Base-by-base conservation (phyloP, 2,329 filamentous ascomycete species). In the Aspergillus sp. region DNA sequence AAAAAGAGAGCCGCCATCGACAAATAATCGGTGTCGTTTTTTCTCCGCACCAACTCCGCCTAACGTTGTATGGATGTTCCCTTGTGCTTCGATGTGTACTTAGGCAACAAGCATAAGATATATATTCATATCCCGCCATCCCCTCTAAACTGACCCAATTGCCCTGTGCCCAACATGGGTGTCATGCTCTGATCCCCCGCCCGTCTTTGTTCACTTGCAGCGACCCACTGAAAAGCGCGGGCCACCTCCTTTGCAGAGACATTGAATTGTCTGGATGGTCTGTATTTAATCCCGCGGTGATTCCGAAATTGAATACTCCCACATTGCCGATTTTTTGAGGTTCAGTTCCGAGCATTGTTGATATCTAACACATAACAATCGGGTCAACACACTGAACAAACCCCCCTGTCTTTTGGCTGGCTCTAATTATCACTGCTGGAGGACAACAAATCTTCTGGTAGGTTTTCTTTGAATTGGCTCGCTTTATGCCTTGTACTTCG, bases 221-320 rank as follows among this genome's bases (percentile, higher is more conserved):
- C 55, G 48, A 54, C 9, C 43, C 41, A 54, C 41, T 44, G 17
- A 43, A 50, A 25, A 46, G 19, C 48, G 54, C 27, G 37, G 45
- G 25, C 37, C 23, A 53, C 44, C 52, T 37, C 33, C 40, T 50
- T 49, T 48, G 44, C 43, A 52, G 59, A 56, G 52, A 58, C 44
- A 37, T 56, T 48, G 19, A 33, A 50, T 25, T 54, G 44, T 33
- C 46, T 58, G 41, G 19, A 55, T 55, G 40, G 45, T 33, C 52
- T 43, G 17, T 23, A 12, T 23, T 48, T 23, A 12, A 50, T 52
- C 55, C 51, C 46, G 48, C 41, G 41, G 44, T 49, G 46, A 44
- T n/a, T 52, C 35, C 47, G 47, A 43, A 45, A 48, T 48, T 57
- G 50, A 57, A 49, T 35, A 15, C 43, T 39, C n/a, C n/a, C 35